Evolutionary conservation across 1,139 yeast genomes (phyloP), one percentile per base, ranked within the genome.

Genomic region (Yamadazyma buinensis): DNA sequence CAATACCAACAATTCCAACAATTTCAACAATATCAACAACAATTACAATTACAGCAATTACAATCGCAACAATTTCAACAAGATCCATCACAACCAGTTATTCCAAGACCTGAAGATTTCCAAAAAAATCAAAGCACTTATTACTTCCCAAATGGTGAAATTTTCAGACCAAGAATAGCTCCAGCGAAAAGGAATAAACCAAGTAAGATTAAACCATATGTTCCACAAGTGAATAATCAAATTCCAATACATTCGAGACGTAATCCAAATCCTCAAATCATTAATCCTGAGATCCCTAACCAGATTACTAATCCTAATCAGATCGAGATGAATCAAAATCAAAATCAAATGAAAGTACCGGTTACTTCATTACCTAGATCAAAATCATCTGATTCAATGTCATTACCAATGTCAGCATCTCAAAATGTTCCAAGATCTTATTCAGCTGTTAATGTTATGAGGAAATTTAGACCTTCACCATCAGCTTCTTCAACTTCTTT

Each of bases 141-240:
- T 46, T 65, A 59, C 42, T 75, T 74, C 46, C 79, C 80, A 10
- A 74, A 75, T 48, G 80, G 80, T 32, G 80, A 74, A 47, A 63
- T 73, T 4, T 75, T 74, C 47, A 55, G 73, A 23, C 79, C 80
- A 1, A 49, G 78, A 29, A 50, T 51, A 29, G 54, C 63, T 12
- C 71, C 74, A 1, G 41, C 59, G 10, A 40, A 42, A 28, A 56
- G 76, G 35, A 50, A 61, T 31, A 55, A 69, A 37, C 76, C 76
- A 6, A 47, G 46, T 12, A 59, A 61, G 39, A 40, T 61, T 28
- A 42, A 39, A 35, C 36, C 33, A 29, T 24, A 35, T 17, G 32
- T 28, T 12, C 38, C 38, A 5, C 31, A 27, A 18, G 28, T 23
- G 12, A 36, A 29, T 22, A 30, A 30, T 13, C 28, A 27, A 15